Conservation (phyloP, 83 land plant species). For the Thuja plicata region DNA sequence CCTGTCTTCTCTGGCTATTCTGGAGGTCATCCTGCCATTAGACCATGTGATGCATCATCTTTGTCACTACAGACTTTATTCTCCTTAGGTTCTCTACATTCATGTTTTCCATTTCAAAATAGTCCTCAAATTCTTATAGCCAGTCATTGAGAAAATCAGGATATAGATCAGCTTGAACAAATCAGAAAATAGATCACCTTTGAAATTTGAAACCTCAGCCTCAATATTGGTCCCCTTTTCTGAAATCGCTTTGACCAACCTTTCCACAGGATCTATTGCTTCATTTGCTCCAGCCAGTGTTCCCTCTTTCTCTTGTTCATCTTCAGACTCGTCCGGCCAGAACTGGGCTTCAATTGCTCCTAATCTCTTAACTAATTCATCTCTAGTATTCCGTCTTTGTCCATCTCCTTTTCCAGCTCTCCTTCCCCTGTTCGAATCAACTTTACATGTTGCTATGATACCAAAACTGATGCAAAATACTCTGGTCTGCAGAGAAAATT, state of each 20-base stretch:
- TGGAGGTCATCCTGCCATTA: neutral
- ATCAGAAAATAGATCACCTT: neutral
- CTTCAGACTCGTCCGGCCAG: neutral
- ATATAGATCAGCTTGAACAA: no score
- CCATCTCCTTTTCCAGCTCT: neutral
- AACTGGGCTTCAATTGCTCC: neutral
- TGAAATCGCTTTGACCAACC: neutral
- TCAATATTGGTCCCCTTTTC: neutral
- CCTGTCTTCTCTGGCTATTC: neutral
- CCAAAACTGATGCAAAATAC: slow-evolving; percentile 2
- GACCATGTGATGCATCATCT: neutral
- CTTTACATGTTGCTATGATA: neutral
- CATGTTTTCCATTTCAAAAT: no score
- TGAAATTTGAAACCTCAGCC: neutral
- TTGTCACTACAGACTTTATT: no score
- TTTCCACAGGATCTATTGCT: neutral
- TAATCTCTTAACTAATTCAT: neutral
- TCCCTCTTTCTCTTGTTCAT: neutral
- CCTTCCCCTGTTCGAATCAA: neutral
- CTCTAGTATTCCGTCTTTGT: neutral
- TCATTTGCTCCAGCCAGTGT: no score
- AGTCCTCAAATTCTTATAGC: neutral
- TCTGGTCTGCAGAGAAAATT: no score
- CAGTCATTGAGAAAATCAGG: neutral
- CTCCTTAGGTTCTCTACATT: no score